Base-by-base conservation (phyloP, 257 asterid genomes). In the Echites panduratus region DNA sequence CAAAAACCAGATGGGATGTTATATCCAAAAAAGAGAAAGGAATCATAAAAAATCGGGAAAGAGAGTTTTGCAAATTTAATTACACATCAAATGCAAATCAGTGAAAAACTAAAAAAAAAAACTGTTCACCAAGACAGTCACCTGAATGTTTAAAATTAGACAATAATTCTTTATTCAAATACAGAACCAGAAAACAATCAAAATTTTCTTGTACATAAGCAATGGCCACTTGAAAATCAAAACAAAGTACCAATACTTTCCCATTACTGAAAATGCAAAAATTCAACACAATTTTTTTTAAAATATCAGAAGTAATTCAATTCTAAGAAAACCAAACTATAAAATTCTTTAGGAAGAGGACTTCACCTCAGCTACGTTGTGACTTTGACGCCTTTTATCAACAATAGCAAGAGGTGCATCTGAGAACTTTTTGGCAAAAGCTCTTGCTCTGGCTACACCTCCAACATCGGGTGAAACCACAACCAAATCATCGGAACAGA, bases 401-500 rank as follows among this genome's bases (percentile, higher is more conserved):
- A 89, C 96, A 79, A 89, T 89, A 70, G 96, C 96, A 74, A 89
- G 77, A 66, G 94, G 96, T 73, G 94, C 96, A 86, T 89, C 96
- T 52, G 96, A 89, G 73, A 89, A 77, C 79, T 89, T 89, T 75
- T 89, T 89, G 70, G 96, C 96, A 80, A 89, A 89, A 66, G 94
- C 91, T 79, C 96, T 84, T 73, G 96, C 96, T 77, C 96, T 84
- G 75, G 96, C 90, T 76, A 89, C 96, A 62, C 96, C 96, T 49
- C 96, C 96, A 77, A 89, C 96, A 81, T 89, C 96, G 9, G 96
- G 96, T 63, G 96, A 89, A 74, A 89, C 96, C 80, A 89, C 96
- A 62, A 88, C 89, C 83, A 88, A 80, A 79, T 88, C 94, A 79
- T 88, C 90, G 38, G 89, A 83, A 74, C 81, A 78, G 79, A 88